Conservation (phyloP, 441 rosid genomes). For the Viola pubescens region DNA sequence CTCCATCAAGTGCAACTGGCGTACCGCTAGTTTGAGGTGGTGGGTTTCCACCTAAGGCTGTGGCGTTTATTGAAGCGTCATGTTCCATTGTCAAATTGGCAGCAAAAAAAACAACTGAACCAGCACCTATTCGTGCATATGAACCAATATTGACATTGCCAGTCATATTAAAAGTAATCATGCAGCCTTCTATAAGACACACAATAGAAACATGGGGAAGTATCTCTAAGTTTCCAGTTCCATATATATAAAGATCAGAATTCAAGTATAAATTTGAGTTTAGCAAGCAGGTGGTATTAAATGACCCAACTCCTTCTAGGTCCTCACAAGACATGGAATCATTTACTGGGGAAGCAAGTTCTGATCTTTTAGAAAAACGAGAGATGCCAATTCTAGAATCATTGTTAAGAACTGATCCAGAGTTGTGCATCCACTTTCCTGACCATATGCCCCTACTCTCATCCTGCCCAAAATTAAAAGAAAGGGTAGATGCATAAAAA, state of each 20-base stretch:
- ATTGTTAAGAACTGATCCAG: slow-evolving; percentile 25
- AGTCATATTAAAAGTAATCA: slow-evolving; percentile 56
- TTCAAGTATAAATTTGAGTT: slow-evolving; percentile 58
- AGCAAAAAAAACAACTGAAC: slow-evolving; percentile 61
- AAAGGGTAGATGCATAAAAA: slow-evolving; percentile 25
- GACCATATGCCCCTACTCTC: slow-evolving; percentile 19
- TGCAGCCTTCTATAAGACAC: slow-evolving; percentile 69
- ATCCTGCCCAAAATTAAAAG: slow-evolving; percentile 30
- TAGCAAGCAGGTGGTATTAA: slow-evolving; percentile 77
- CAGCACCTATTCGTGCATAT: slow-evolving; percentile 55
- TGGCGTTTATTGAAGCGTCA: slow-evolving; percentile 61
- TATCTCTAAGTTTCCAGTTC: slow-evolving; percentile 73
- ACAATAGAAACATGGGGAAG: slow-evolving; percentile 61
- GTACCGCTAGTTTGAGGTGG: slow-evolving; percentile 99
- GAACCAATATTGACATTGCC: slow-evolving; percentile 74
- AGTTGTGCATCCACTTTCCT: slow-evolving; percentile 20
- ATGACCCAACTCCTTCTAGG: slow-evolving; percentile 82
- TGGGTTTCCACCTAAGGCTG: slow-evolving; percentile 76
- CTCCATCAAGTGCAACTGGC: slow-evolving; percentile 71
- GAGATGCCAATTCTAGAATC: slow-evolving; percentile 24
- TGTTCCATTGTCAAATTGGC: slow-evolving; percentile 57
- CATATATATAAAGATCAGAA: slow-evolving; percentile 57
- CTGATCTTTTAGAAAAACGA: slow-evolving; percentile 17
- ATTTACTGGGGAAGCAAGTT: slow-evolving; percentile 14
- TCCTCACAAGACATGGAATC: slow-evolving; percentile 55